Conservation (phyloP, 306 rosid genomes). For the Sicyos baderoa region DNA sequence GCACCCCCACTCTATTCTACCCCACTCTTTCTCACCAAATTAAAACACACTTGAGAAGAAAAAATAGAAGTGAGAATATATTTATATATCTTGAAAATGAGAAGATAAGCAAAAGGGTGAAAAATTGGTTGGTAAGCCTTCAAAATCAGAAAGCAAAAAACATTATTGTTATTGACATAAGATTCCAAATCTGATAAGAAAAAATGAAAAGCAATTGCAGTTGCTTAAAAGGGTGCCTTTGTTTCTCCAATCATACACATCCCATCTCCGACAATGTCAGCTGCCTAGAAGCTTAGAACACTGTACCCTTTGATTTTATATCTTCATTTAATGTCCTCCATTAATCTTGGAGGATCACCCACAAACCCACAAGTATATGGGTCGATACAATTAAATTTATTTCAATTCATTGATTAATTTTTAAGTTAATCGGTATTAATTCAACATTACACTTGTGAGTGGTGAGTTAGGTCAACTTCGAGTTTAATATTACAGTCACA, state of each 20-base stretch:
- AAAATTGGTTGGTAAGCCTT: background rate
- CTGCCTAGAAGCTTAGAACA: background rate
- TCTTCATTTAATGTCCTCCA: background rate
- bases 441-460: too few species aligned
- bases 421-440: too few species aligned
- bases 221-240: background rate
- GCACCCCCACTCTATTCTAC: too few species aligned
- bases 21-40: too few species aligned
- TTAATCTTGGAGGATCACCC: background rate
- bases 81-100: background rate
- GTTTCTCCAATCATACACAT: too few species aligned
- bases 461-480: too few species aligned
- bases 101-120: background rate
- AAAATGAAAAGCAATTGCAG: background rate
- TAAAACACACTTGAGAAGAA: background rate
- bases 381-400: too few species aligned
- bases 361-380: background rate
- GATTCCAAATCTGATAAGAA: background rate
- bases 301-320: background rate
- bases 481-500: too few species aligned
- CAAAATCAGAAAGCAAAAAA: background rate
- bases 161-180: background rate
- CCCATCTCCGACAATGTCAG: background rate
- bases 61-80: background rate
- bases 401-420: too few species aligned